Base-by-base conservation (phyloP, 768 basidiomycete genomes). In the Trametes cubensis region DNA sequence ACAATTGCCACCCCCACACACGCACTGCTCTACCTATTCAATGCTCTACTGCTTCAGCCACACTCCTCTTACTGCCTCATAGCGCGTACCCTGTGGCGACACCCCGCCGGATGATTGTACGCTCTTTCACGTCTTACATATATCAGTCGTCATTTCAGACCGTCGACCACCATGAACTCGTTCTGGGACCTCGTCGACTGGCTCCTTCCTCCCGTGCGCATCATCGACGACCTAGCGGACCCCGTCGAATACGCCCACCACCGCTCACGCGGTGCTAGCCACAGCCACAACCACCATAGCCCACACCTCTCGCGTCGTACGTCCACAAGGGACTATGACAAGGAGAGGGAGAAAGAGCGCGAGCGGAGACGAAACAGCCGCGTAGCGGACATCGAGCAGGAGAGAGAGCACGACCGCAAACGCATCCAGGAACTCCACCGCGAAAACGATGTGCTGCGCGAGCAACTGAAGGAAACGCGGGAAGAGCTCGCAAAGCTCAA, bases 151-250 rank as follows among this genome's bases (percentile, higher is more conserved):
- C 57, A 49, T 15, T 20, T 20, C 40, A 61, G 25, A 48, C 47
- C 60, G 53, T 51, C 50, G 50, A 57, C 30, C 48, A 50, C 58
- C 26, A 72, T 71, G 71, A 72, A 67, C 69, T 62, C 71, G 28
- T 64, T 72, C 54, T 72, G 71, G 71, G 66, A 60, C 48, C 53
- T 72, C 26, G 65, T 72, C 60, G 71, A 72, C 56, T 72, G 71
- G 71, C 62, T 72, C 50, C 63, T 72, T 39, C 71, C 71, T 39
- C 53, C 69, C 49, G 70, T 72, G 42, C 71, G 71, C 60, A 68
- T 72, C 58, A 48, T 69, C 48, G 71, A 72, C 69, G 70, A 72
- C 65, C 65, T 68, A 41, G 60, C 68, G 56, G 70, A 68, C 59
- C 66, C 64, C 0, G 64, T 64, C 62, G 67, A 68, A 6, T 34